These are phyloP conservation scores for Guadua angustifolia DNA, from an alignment of 176 grass and related monocot species.

Conservation along the genomic window DNA sequence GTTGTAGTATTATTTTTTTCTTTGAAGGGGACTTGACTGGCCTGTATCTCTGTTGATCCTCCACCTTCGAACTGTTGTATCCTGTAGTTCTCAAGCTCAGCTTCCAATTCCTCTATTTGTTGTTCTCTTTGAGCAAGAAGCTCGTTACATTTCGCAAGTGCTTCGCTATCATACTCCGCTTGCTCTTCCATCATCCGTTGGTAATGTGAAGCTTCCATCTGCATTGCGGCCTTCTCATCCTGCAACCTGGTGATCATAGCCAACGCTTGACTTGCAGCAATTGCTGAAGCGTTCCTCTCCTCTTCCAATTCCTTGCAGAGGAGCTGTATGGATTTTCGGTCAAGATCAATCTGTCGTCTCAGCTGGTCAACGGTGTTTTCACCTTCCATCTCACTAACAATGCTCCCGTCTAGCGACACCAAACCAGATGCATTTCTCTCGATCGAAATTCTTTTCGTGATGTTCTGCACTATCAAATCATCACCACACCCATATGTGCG, in stretches of 20 bases:
- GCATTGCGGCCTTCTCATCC: conserved; percentile 92
- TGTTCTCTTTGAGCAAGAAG: conserved; percentile 79
- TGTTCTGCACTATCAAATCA: conserved; percentile 73
- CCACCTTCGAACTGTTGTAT: conserved; percentile 41
- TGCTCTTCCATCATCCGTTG: conserved; percentile 97
- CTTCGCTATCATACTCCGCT: conserved; percentile 82
- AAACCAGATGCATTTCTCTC: conserved; percentile 77
- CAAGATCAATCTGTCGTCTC: conserved; percentile 76
- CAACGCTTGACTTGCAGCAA: conserved; percentile 87
- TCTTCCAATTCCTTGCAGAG: conserved; percentile 92
- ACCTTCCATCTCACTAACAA: conserved; percentile 86
- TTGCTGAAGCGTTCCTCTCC: conserved; percentile 86
- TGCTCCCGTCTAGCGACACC: conserved; percentile 76
- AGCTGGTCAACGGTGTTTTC: conserved; percentile 68
- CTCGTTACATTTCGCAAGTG: conserved; percentile 65
- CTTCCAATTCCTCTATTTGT: conserved; percentile 72
- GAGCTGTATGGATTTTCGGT: conserved; percentile 75
- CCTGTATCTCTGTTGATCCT: conserved; percentile 22
- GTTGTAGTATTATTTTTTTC: conserved; percentile 12
- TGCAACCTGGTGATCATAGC: conserved; percentile 97
- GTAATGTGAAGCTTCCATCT: conserved; percentile 95
- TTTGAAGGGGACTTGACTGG: conserved; percentile 14
- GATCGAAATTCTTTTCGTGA: conserved; percentile 74
- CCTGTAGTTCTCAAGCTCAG: conserved; percentile 61
- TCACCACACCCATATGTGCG: conserved; percentile 61